These are phyloP conservation scores for Aspergillus wentii DNA, from an alignment of 495 filamentous ascomycete genomes.

Conservation along the genomic window DNA sequence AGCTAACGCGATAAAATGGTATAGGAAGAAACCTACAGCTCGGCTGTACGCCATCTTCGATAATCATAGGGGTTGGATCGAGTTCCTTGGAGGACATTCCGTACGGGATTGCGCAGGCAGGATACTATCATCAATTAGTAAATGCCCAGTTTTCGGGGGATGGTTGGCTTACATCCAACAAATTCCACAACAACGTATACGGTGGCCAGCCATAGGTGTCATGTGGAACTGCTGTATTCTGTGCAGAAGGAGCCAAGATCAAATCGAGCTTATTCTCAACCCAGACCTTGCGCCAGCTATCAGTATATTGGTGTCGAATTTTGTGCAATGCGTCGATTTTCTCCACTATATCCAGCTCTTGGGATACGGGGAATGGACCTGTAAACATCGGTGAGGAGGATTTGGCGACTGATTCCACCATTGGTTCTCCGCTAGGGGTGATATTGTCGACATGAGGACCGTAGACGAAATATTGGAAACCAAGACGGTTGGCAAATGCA, in stretches of 20 bases:
- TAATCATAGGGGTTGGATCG: conserved; percentile 24
- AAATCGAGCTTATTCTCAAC: conserved; percentile 35
- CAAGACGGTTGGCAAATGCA: conserved; percentile 14
- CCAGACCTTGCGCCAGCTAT: conserved; percentile 19
- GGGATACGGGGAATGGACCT: conserved; percentile 4
- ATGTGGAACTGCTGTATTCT: conserved; percentile 41
- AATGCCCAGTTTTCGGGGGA: background rate
- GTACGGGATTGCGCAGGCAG: conserved; percentile 30
- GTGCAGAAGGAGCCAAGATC: conserved; percentile 39
- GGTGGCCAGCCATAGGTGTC: conserved; percentile 42
- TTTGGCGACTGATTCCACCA: no score
- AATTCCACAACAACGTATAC: conserved; percentile 47
- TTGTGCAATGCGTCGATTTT: no score
- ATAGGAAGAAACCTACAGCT: conserved; percentile 23
- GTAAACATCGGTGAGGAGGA: conserved; percentile 15
- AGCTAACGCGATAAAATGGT: background rate
- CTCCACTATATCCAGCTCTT: conserved; percentile 6
- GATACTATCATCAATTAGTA: conserved; percentile 19
- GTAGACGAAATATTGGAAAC: conserved; percentile 26
- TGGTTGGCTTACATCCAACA: conserved; percentile 42
- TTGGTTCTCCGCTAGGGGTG: conserved; percentile 23
- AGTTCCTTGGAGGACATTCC: conserved; percentile 28
- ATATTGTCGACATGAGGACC: conserved; percentile 21
- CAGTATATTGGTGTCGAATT: no score
- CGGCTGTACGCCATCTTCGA: conserved; percentile 23